phyloP scores from a whole-genome alignment of 225 moss, liverwort and hornwort genomes.

The Neckera pumila region DNA sequence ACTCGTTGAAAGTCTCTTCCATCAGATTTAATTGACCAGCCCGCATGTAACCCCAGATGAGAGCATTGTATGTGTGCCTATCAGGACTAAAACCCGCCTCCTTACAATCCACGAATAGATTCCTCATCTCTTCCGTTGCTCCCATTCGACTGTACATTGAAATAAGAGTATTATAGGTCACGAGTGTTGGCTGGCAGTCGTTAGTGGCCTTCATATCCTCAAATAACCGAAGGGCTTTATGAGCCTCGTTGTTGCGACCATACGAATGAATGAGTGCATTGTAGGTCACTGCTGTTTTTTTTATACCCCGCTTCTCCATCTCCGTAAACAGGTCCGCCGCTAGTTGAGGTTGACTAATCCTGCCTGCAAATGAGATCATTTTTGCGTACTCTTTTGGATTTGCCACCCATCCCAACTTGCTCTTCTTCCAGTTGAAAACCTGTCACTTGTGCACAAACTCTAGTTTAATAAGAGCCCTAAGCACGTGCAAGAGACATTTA shows the following conservation, averaged over 20 bases:
- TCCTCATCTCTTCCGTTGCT: constrained; percentile 62
- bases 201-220: constrained; percentile 56
- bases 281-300: constrained; percentile 53
- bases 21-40: constrained; percentile 51
- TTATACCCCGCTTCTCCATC: constrained; percentile 74
- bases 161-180: constrained; percentile 94
- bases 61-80: constrained; percentile 76
- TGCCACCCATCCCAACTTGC: constrained; percentile 65
- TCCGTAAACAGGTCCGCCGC: constrained; percentile 57
- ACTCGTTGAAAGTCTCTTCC: constrained; percentile 67
- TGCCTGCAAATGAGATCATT: constrained; percentile 93
- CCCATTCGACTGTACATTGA: constrained; percentile 85
- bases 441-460: constrained; percentile 13
- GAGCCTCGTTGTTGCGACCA: constrained; percentile 64
- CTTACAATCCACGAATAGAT: constrained; percentile 51
- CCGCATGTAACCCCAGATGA: constrained; percentile 98
- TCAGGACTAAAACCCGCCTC: constrained; percentile 79
- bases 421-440: constrained; percentile 96
- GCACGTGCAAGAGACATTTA: background rate
- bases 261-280: constrained; percentile 92
- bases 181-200: constrained; percentile 85
- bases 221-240: constrained; percentile 59
- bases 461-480: background rate
- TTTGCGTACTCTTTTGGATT: constrained; percentile 90
- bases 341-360: constrained; percentile 61